Evolutionary conservation across 257 asterid genomes (phyloP).

Genomic region (Solanum okadae): DNA sequence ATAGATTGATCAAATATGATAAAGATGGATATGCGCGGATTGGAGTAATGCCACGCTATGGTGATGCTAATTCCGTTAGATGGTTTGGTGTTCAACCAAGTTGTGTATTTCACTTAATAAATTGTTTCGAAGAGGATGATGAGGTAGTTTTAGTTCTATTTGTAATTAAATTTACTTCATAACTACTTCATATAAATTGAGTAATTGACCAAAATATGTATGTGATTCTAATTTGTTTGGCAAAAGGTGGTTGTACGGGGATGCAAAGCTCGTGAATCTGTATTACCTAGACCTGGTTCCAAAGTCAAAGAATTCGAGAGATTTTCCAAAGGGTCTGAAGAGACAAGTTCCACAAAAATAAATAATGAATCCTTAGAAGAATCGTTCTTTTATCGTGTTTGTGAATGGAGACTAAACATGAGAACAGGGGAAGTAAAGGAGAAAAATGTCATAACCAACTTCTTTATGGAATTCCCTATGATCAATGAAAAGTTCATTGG

Average conservation of each 20-base stretch:
- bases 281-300: conserved; percentile 59
- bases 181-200: not conserved
- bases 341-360: not conserved
- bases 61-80: conserved; percentile 43
- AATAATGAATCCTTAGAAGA: conserved; percentile 8
- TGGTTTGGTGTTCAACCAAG: conserved; percentile 69
- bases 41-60: conserved; percentile 78
- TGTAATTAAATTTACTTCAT: not conserved
- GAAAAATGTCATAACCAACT: conserved; percentile 30
- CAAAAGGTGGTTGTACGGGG: conserved; percentile 44
- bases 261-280: conserved; percentile 40
- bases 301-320: conserved; percentile 43
- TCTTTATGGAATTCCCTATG: conserved; percentile 58
- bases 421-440: conserved; percentile 39
- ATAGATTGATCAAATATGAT: conserved; percentile 41
- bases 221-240: not conserved
- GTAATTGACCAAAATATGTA: not conserved
- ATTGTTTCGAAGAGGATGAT: conserved; percentile 48
- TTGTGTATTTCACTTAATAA: conserved; percentile 50
- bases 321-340: conserved; percentile 42
- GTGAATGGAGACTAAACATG: conserved; percentile 63
- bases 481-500: conserved; percentile 40
- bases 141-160: conserved; percentile 28
- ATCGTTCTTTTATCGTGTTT: conserved; percentile 22
- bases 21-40: conserved; percentile 46